These are phyloP conservation scores for Lodderomyces metapsilosis DNA, from an alignment of 1,139 yeast genomes.

Conservation along the genomic window DNA sequence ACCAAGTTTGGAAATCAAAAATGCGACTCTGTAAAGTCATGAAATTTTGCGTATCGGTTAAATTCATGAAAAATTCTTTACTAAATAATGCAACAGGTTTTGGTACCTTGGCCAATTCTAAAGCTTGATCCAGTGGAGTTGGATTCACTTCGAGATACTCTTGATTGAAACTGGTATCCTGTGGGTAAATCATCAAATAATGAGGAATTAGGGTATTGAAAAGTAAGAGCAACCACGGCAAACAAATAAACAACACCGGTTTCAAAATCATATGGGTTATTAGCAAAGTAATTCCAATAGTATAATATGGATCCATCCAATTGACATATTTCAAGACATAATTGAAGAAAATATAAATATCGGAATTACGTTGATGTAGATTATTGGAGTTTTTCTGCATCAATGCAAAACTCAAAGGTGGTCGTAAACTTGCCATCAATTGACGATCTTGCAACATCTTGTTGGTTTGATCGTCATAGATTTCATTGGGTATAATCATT, in stretches of 20 bases:
- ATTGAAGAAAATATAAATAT: constrained; percentile 62
- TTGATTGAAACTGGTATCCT: constrained; percentile 24
- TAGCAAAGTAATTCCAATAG: constrained; percentile 57
- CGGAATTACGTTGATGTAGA: constrained; percentile 62
- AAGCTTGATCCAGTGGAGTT: constrained; percentile 53
- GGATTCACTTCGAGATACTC: constrained; percentile 41
- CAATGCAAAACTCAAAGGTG: constrained; percentile 64
- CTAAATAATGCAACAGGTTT: constrained; percentile 79
- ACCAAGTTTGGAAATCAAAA: constrained; percentile 55
- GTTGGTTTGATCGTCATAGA: constrained; percentile 37
- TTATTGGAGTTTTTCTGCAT: constrained; percentile 71
- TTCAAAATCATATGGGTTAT: constrained; percentile 59
- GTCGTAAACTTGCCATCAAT: constrained; percentile 60
- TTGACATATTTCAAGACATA: constrained; percentile 49
- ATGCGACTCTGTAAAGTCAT: constrained; percentile 66
- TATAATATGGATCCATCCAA: constrained; percentile 66
- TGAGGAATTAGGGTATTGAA: constrained; percentile 68
- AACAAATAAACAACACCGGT: constrained; percentile 54
- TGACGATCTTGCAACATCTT: constrained; percentile 46
- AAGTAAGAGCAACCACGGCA: constrained; percentile 56
- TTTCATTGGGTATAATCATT: constrained; percentile 69
- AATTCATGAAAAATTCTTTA: constrained; percentile 71
- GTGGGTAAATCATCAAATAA: constrained; percentile 47
- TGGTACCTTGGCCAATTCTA: constrained; percentile 52
- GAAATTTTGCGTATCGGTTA: constrained; percentile 83